Evolutionary conservation across 768 basidiomycete species (phyloP), one percentile per base, ranked within the genome.

Genomic region (Agaricus subrufescens): DNA sequence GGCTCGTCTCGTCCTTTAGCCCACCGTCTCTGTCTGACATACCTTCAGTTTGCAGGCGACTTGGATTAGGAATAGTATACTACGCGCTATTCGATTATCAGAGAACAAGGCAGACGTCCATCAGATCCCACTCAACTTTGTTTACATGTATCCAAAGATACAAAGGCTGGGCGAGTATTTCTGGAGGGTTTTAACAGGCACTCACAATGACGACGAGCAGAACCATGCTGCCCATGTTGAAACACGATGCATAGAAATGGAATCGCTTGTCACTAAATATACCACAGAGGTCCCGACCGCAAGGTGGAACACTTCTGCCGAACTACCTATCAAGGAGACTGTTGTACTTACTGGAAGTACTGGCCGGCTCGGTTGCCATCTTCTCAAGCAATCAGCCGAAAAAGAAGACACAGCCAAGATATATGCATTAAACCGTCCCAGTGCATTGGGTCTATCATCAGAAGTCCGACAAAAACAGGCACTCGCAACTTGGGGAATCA

Each of bases 331-430:
- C 19, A n/a, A 9, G 26, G 46, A 47, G 12, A 31, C 69, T 0
- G 69, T 77, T 1, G 58, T 74, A 3, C 56, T 76, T 11, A 77
- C 75, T 0, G 75, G 75, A 8, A 65, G 68, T 11, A 76, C 75
- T 1, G 75, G 75, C 1, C 66, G 65, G 12, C 63, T 77, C 1
- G 75, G 76, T 10, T 68, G 70, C 0, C 65, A 72, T 46, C 57
- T 75, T 4, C 69, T 76, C 9, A 62, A 61, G 0, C 52, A 60
- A 9, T 65, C 75, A 12, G 45, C 71, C 8, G 23, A 49, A 7
- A 60, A 59, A 14, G 15, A 44, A 1, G 37, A 7, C 0, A 67
- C 75, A 2, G 49, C 54, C 10, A 63, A 56, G 3, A 58, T 74
- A 0, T 74, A 67, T 30, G 25, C 26, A 3, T n/a, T 47, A 6